These are phyloP conservation scores for Medicago ruthenica DNA, from an alignment of 306 rosid genomes.

Conservation along the genomic window DNA sequence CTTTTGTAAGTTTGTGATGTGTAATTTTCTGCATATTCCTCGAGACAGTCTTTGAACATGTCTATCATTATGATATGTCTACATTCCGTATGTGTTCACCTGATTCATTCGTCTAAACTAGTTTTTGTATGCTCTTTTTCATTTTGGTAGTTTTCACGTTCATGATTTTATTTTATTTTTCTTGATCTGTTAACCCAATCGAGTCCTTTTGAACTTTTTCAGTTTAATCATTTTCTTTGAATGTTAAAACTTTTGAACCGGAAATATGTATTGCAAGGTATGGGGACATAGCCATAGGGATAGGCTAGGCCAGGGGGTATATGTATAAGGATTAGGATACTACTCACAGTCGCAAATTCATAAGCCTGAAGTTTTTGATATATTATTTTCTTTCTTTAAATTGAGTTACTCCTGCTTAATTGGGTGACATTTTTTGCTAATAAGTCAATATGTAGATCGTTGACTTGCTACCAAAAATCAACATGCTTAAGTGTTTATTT, in stretches of 20 bases:
- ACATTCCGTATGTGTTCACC: neutral
- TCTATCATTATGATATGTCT: neutral
- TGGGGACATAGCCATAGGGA: neutral
- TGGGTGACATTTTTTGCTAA: neutral
- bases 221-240: neutral
- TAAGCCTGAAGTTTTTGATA: neutral
- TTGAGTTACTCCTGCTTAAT: neutral
- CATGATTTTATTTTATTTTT: neutral
- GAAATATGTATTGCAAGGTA: neutral
- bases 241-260: neutral
- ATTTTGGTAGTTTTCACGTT: neutral
- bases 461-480: neutral
- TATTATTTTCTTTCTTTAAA: too few species aligned
- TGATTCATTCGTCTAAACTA: neutral
- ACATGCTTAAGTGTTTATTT: too few species aligned
- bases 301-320: neutral
- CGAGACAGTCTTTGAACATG: neutral
- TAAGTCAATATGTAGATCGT: neutral
- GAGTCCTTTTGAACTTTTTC: neutral
- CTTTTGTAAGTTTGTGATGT: neutral
- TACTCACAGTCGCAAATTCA: neutral
- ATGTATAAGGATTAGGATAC: neutral
- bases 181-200: slow-evolving; percentile 21
- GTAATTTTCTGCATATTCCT: neutral
- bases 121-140: neutral